Evolutionary conservation across 2,329 filamentous ascomycete genomes (phyloP).

Genomic region (Periconia sp.): DNA sequence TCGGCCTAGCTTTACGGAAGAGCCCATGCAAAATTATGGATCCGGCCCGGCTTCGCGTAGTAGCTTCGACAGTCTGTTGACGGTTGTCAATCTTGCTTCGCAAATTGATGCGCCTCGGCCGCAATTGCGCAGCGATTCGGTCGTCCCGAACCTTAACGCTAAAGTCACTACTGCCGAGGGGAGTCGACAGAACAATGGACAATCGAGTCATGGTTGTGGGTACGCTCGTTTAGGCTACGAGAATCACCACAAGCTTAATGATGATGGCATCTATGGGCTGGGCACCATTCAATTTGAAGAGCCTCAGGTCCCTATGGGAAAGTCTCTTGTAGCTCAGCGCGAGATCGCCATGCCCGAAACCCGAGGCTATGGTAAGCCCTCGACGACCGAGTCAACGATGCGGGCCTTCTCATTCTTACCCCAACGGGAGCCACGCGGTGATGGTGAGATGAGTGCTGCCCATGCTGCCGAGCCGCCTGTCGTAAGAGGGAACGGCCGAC

Average conservation of each 20-base stretch:
- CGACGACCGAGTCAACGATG: too few species aligned
- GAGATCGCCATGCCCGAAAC: too few species aligned
- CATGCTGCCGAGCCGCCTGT: neutral
- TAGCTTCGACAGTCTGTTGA: slow-evolving; percentile 27
- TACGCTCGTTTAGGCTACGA: neutral
- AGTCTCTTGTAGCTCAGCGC: slow-evolving; percentile 3
- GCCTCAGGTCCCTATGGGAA: slow-evolving; percentile 2
- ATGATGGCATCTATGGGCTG: too few species aligned
- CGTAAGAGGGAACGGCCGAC: slow-evolving; percentile 1
- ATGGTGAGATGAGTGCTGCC: slow-evolving; percentile 1
- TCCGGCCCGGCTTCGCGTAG: slow-evolving; percentile 8
- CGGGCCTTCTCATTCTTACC: too few species aligned
- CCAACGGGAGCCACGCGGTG: too few species aligned
- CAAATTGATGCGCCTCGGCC: slow-evolving; percentile 32
- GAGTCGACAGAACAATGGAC: too few species aligned
- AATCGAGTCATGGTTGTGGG: slow-evolving; percentile 7
- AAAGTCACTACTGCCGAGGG: slow-evolving; percentile 24
- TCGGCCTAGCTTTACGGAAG: neutral
- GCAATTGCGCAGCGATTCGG: slow-evolving; percentile 28
- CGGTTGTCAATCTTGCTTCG: slow-evolving; percentile 31
- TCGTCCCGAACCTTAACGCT: slow-evolving; percentile 26
- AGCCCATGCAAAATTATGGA: neutral
- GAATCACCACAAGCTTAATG: too few species aligned
- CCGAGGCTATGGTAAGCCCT: too few species aligned
- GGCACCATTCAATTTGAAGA: slow-evolving; percentile 1